Percentiles rank a stretch among this genome's conserved stretches.
phyloP scores from a whole-genome alignment of 164 flowering plant genomes.

The Sextonia rubra region DNA sequence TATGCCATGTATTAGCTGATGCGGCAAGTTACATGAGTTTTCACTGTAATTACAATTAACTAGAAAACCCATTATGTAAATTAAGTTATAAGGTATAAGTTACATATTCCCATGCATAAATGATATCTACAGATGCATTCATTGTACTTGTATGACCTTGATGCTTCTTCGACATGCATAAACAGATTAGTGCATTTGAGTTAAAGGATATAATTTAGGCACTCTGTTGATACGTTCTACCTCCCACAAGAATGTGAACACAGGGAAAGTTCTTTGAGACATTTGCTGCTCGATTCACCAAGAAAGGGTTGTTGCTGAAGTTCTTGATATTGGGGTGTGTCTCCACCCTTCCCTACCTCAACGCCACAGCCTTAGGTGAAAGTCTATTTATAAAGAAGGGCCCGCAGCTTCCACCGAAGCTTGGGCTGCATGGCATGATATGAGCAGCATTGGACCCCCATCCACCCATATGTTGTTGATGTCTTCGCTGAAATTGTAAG shows the following conservation, averaged over 20 bases:
- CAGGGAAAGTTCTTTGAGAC: slow-evolving; percentile 99
- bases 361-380: slow-evolving; percentile 73
- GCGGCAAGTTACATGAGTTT: too few relatives aligned
- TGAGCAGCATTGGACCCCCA: slow-evolving; percentile 19
- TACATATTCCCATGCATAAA: too few relatives aligned
- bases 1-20: too few relatives aligned
- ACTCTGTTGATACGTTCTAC: too few relatives aligned
- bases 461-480: neutral
- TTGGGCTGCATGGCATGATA: slow-evolving; percentile 89
- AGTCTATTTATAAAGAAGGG: slow-evolving; percentile 87
- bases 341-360: slow-evolving; percentile 67
- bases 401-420: slow-evolving; percentile 93
- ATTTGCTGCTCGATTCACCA: slow-evolving; percentile 96
- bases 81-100: too few relatives aligned
- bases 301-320: slow-evolving; percentile 90
- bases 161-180: too few relatives aligned
- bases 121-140: too few relatives aligned
- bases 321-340: slow-evolving; percentile 93
- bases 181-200: too few relatives aligned
- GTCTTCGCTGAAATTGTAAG: slow-evolving; percentile 16
- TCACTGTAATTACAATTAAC: too few relatives aligned
- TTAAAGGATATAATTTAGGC: too few relatives aligned
- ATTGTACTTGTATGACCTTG: too few relatives aligned
- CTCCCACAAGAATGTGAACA: slow-evolving; percentile 13
- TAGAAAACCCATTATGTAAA: too few relatives aligned